phyloP scores from a whole-genome alignment of 2,329 filamentous ascomycete species.

The Xylaria sp. region DNA sequence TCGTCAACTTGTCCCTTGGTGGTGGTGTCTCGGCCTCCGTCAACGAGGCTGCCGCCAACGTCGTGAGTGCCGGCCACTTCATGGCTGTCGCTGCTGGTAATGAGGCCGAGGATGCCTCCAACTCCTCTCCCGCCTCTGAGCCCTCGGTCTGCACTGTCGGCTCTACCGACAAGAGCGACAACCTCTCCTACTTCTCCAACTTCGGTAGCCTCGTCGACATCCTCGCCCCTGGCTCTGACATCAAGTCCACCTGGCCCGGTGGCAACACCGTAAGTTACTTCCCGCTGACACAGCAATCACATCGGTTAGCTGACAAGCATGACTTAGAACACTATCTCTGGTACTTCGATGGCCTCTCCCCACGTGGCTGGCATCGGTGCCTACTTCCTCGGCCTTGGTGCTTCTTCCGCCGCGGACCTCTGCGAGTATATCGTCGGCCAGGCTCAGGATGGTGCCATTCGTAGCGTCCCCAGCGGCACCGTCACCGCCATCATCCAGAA shows the following conservation, averaged over 20 bases:
- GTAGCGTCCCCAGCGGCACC: conserved; percentile 42
- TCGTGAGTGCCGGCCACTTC: conserved; percentile 54
- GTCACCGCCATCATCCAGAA: conserved; percentile 45
- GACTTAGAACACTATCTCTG: conserved; percentile 53
- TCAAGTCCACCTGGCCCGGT: conserved; percentile 49
- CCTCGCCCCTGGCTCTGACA: conserved; percentile 49
- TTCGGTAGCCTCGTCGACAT: conserved; percentile 52
- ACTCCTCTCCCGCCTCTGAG: conserved; percentile 55
- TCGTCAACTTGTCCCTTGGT: conserved; percentile 62
- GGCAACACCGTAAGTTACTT: conserved; percentile 33
- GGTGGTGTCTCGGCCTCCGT: conserved; percentile 51
- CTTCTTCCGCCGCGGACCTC: conserved; percentile 46
- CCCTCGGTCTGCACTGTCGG: conserved; percentile 59
- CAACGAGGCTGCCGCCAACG: conserved; percentile 55
- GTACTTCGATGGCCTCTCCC: conserved; percentile 67
- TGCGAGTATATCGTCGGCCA: conserved; percentile 48
- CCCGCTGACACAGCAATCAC: conserved; percentile 19
- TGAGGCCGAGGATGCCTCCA: conserved; percentile 45
- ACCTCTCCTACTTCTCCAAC: conserved; percentile 54
- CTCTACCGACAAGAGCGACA: conserved; percentile 49
- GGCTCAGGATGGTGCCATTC: conserved; percentile 48
- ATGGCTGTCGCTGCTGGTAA: conserved; percentile 63
- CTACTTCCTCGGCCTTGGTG: conserved; percentile 58
- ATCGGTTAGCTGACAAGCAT: neutral
- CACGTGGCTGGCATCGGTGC: conserved; percentile 66